Percentiles rank a stretch among this genome's conserved stretches.
Evolutionary conservation across 805 yeast genomes (phyloP).

Genomic region (Zygotorulaspora florentina): DNA sequence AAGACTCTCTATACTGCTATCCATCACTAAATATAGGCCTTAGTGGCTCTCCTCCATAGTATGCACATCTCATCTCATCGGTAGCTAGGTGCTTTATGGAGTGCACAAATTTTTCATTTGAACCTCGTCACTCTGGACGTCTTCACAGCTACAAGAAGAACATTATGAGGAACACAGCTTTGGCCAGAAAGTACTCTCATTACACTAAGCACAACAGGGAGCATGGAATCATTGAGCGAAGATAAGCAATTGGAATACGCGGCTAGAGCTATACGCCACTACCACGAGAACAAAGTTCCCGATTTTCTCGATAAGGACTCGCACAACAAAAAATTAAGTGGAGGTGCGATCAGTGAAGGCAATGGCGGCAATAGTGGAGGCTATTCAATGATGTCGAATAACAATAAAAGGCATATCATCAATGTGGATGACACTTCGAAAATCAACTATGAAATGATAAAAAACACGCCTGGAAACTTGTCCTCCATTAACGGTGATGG

Average conservation of each 20-base stretch:
- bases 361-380: slow-evolving; percentile 6
- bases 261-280: slow-evolving; percentile 14
- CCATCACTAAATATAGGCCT: background rate
- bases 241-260: slow-evolving; percentile 20
- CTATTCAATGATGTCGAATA: background rate
- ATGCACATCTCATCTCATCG: slow-evolving; percentile 6
- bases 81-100: no score
- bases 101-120: background rate
- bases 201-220: background rate
- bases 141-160: slow-evolving; percentile 3
- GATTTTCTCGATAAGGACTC: slow-evolving; percentile 10
- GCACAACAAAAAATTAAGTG: slow-evolving; percentile 8
- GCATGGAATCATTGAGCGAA: slow-evolving; percentile 3
- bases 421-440: slow-evolving; percentile 33
- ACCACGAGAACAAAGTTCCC: slow-evolving; percentile 8
- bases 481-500: background rate
- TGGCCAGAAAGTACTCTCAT: background rate
- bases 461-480: slow-evolving; percentile 31
- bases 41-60: background rate
- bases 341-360: slow-evolving; percentile 3
- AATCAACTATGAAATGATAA: slow-evolving; percentile 35
- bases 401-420: slow-evolving; percentile 30
- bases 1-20: slow-evolving; percentile 18
- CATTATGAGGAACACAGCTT: background rate
- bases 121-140: background rate